These are phyloP conservation scores for Radiomyces spectabilis DNA, from an alignment of 192 early-diverging fungal genomes.

Conservation along the genomic window DNA sequence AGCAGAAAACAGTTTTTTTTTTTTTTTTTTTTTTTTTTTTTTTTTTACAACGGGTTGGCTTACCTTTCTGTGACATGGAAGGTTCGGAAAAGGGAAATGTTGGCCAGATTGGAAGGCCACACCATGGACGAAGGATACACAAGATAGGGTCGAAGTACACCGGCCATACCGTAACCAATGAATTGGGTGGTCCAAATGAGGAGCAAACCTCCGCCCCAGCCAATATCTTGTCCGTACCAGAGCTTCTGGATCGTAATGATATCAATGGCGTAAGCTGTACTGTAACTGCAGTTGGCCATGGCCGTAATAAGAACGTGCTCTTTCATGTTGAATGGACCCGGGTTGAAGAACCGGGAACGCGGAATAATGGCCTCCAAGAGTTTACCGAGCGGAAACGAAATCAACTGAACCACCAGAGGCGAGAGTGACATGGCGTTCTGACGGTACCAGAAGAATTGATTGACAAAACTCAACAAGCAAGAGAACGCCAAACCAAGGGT, in stretches of 20 bases:
- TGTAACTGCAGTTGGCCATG: slow-evolving; percentile 40
- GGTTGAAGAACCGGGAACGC: slow-evolving; percentile 42
- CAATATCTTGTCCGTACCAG: slow-evolving; percentile 47
- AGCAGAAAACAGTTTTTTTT: too few species aligned
- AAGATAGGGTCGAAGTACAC: slow-evolving; percentile 65
- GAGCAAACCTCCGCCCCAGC: slow-evolving; percentile 44
- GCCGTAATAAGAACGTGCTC: slow-evolving; percentile 57
- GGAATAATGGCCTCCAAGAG: slow-evolving; percentile 35
- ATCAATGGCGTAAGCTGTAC: slow-evolving; percentile 51
- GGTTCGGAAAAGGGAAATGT: slow-evolving; percentile 69
- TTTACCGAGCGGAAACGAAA: slow-evolving; percentile 42
- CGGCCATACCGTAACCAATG: slow-evolving; percentile 52
- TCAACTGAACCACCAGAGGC: slow-evolving; percentile 37
- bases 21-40: too few species aligned
- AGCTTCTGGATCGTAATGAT: slow-evolving; percentile 47
- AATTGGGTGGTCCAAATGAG: slow-evolving; percentile 46
- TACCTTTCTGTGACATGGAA: slow-evolving; percentile 42
- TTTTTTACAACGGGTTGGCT: slow-evolving; percentile 2
- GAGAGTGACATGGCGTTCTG: slow-evolving; percentile 32
- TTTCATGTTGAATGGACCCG: slow-evolving; percentile 59
- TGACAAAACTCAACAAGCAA: slow-evolving; percentile 32
- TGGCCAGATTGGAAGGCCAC: slow-evolving; percentile 78
- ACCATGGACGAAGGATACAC: slow-evolving; percentile 82
- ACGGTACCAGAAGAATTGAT: slow-evolving; percentile 43
- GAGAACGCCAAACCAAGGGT: slow-evolving; percentile 35